These are phyloP conservation scores for Zygoascus bituminiphila DNA, from an alignment of 805 yeast species.

Conservation along the genomic window DNA sequence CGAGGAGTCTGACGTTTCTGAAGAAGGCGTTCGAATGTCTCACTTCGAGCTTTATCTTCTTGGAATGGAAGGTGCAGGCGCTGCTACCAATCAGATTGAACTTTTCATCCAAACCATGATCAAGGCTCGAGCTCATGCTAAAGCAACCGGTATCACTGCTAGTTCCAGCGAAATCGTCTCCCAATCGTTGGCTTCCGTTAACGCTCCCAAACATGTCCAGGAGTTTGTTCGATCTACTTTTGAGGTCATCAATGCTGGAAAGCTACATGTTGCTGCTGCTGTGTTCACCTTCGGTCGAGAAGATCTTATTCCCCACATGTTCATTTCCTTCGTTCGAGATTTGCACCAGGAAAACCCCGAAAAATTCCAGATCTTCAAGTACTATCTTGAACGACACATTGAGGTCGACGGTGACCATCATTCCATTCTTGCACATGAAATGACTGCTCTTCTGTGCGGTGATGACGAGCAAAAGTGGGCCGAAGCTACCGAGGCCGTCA, in stretches of 20 bases:
- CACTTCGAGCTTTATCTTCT: slow-evolving; percentile 17
- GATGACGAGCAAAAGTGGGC: slow-evolving; percentile 16
- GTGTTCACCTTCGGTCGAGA: slow-evolving; percentile 20
- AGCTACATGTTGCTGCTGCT: slow-evolving; percentile 18
- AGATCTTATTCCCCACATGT: slow-evolving; percentile 18
- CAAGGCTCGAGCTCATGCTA: not conserved
- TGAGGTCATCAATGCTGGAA: slow-evolving; percentile 11
- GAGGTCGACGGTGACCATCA: slow-evolving; percentile 20
- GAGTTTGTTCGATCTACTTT: slow-evolving; percentile 15
- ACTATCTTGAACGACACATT: slow-evolving; percentile 19
- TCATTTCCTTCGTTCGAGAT: slow-evolving; percentile 17
- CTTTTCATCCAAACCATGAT: slow-evolving; percentile 8
- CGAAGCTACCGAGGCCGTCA: slow-evolving; percentile 17
- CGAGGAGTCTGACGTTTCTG: slow-evolving; percentile 17
- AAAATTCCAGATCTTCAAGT: slow-evolving; percentile 17
- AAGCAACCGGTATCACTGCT: not conserved
- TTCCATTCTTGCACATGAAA: slow-evolving; percentile 18
- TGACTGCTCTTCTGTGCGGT: slow-evolving; percentile 18
- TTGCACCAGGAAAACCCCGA: slow-evolving; percentile 17
- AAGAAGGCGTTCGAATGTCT: slow-evolving; percentile 15
- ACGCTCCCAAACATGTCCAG: slow-evolving; percentile 9
- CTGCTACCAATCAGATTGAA: slow-evolving; percentile 10
- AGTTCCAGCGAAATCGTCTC: slow-evolving; percentile 5
- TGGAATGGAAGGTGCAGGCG: slow-evolving; percentile 17
- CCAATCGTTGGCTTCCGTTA: slow-evolving; percentile 8